These are phyloP conservation scores for Pugionium dolabratum DNA, from an alignment of 345 rosid genomes.

Conservation along the genomic window DNA sequence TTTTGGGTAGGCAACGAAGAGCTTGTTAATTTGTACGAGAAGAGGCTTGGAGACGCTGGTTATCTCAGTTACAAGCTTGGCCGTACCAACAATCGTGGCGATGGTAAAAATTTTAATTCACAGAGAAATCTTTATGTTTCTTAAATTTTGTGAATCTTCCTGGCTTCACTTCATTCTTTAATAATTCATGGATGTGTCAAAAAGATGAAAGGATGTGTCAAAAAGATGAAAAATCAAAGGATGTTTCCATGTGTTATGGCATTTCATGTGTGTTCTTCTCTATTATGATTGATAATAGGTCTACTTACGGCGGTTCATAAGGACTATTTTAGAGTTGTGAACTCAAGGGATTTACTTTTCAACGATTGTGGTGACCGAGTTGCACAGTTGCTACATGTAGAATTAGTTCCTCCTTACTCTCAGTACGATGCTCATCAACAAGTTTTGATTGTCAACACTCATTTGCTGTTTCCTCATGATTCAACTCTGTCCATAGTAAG, in stretches of 20 bases:
- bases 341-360: constrained; percentile 67
- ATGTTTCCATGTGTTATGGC: not conserved
- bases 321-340: constrained; percentile 73
- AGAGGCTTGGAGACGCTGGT: constrained; percentile 84
- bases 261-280: not conserved
- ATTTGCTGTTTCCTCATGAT: constrained; percentile 90
- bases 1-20: constrained; percentile 94
- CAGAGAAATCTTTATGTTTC: not conserved
- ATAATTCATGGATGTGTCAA: no score
- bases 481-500: constrained; percentile 72
- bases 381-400: constrained; percentile 72
- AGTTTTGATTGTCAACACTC: constrained; percentile 87
- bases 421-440: constrained; percentile 50
- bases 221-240: no score
- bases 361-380: constrained; percentile 80
- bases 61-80: constrained; percentile 74
- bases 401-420: constrained; percentile 49
- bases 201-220: not conserved
- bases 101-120: constrained; percentile 51
- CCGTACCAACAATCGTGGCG: constrained; percentile 94
- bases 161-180: not conserved
- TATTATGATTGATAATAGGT: constrained; percentile 46
- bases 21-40: constrained; percentile 79
- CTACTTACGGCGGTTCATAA: constrained; percentile 75
- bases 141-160: not conserved